A percentile compares a stretch with the other conserved stretches of the same genome.
These are phyloP conservation scores for Cornus florida DNA, from an alignment of 148 eudicot genomes.

Conservation along the genomic window DNA sequence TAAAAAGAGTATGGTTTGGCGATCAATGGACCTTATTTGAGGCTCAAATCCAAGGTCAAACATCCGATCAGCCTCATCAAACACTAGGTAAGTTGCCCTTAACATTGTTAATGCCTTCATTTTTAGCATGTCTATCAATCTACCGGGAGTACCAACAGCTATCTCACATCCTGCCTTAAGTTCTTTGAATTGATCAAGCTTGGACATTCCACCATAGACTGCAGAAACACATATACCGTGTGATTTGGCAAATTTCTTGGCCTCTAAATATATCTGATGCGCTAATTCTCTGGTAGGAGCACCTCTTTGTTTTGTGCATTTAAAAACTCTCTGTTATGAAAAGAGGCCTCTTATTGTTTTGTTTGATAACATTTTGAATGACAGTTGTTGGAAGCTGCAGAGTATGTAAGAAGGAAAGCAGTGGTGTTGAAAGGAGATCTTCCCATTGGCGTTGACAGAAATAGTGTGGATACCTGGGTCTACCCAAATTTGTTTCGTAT, in stretches of 20 bases:
- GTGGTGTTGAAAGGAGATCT: conserved; percentile 96
- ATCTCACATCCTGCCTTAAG: conserved; percentile 91
- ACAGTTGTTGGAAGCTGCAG: conserved; percentile 86
- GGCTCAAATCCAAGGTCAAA: conserved; percentile 99
- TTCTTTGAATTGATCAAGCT: conserved; percentile 95
- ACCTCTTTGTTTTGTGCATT: conserved; percentile 28
- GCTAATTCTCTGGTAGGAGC: conserved; percentile 99
- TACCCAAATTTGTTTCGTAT: conserved; percentile 84
- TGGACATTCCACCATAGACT: conserved; percentile 98
- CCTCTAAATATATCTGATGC: conserved; percentile 92
- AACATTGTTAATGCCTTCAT: conserved; percentile 93
- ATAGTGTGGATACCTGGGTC: conserved; percentile 99
- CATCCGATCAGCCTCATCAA: conserved; percentile 99
- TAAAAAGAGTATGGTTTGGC: conserved; percentile 89
- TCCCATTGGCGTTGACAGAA: conserved; percentile 92
- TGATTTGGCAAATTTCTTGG: conserved; percentile 88
- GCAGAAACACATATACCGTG: conserved; percentile 84
- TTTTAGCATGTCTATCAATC: conserved; percentile 88
- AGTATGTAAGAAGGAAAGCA: conserved; percentile 80
- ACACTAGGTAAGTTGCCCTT: conserved; percentile 92
- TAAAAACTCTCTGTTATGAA: too few species aligned
- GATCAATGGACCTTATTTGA: conserved; percentile 92
- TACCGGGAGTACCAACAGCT: conserved; percentile 96
- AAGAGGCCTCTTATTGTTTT: neutral
- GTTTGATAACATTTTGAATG: conserved; percentile 5